These are phyloP conservation scores for Lactarius psammicola DNA, from an alignment of 768 basidiomycete genomes.

Conservation along the genomic window DNA sequence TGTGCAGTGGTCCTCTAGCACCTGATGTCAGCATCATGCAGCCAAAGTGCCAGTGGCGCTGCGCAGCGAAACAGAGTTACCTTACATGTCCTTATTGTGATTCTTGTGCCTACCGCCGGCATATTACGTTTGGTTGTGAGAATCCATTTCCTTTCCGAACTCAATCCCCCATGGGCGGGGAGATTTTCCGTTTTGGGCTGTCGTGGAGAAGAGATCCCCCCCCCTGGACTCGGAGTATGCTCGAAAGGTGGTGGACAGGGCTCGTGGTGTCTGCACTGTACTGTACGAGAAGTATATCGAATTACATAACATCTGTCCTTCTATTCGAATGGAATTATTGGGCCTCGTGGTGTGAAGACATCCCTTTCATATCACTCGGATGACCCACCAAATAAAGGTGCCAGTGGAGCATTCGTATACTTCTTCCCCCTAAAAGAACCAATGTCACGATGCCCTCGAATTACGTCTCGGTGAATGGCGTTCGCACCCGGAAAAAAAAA, in stretches of 20 bases:
- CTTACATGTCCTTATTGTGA: not conserved
- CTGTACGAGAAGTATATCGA: not conserved
- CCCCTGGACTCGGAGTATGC: not conserved
- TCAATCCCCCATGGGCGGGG: not conserved
- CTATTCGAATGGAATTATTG: no score
- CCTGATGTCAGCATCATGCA: not conserved
- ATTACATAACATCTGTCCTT: not conserved
- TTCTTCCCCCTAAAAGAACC: not conserved
- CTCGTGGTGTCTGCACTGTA: no score
- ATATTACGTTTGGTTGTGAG: not conserved
- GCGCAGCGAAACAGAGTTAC: not conserved
- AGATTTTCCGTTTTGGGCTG: not conserved
- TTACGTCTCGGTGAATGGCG: not conserved
- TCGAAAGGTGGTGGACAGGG: not conserved
- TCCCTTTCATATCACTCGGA: no score
- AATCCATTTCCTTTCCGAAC: not conserved
- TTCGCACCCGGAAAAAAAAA: no score
- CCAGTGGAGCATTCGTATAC: not conserved
- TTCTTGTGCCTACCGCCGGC: not conserved
- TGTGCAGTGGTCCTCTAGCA: slow-evolving; percentile 1
- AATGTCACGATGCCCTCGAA: not conserved
- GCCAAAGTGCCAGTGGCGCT: not conserved
- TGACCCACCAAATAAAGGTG: not conserved
- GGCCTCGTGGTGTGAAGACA: no score
- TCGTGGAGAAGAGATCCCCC: no score